Evolutionary conservation across 225 moss, liverwort and hornwort species (phyloP), one percentile per base, ranked within the genome.

Genomic region (Asterella californica): DNA sequence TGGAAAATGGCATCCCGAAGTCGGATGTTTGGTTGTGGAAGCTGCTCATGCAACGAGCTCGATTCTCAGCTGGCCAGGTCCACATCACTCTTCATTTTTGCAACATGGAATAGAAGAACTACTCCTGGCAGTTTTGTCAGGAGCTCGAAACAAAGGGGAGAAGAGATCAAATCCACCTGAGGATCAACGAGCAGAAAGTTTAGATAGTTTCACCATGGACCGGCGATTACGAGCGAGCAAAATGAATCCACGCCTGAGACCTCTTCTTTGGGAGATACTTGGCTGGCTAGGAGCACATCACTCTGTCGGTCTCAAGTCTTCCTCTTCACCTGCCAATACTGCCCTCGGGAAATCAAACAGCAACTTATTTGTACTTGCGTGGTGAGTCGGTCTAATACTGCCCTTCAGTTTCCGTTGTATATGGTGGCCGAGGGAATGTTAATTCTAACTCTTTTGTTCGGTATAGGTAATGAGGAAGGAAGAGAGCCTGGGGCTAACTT

Each of bases 211-310:
- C 49, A 77, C 82, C 48, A 72, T 14, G 12, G 90, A 86, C 59
- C 82, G 79, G 70, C 87, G 83, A 65, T 79, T 85, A 79, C 88
- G 88, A 47, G 86, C 83, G 48, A 82, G 84, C 63, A 92, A 90
- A 80, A 81, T 88, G 64, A 86, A 90, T 77, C 89, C 91, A 50
- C 88, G 86, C 15, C 82, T 92, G 54, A 90, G 91, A 38, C 92
- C 90, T 66, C 81, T 90, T 15, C 80, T 91, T 77, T 92, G 92
- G 94, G 92, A 94, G 73, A 87, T 90, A 76, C 81, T 91, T 75
- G 94, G 92, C 57, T 91, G 87, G 83, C 76, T 92, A 25, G 94
- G 91, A 83, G 86, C 91, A 34, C 92, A 88, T 74, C 85, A 79
- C 60, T 84, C 71, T 62, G 18, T 77, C 65, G 84, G 81, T 55